Base-by-base conservation (phyloP, 805 yeast genomes). In the Lachancea nothofagi region DNA sequence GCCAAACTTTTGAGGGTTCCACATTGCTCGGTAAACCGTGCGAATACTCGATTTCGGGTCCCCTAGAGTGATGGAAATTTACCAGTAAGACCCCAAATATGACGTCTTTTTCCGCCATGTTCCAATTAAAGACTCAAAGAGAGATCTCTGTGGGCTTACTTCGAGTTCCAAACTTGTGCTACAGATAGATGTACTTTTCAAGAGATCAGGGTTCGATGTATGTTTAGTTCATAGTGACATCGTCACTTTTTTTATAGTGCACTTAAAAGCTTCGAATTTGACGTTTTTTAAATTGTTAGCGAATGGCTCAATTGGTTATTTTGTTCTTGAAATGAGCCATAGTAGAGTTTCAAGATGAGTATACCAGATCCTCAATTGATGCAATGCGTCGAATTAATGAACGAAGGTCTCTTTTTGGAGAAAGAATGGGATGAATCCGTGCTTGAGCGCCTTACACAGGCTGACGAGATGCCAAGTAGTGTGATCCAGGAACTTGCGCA, bases 31-130 rank as follows among this genome's bases (percentile, higher is more conserved):
- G 67, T 19, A 56, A 40, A 3, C 79, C 77, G 15, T 80, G 71
- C 87, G 96, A 85, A 63, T 85, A 88, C 61, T 90, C 97, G 18
- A 93, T 77, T 58, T 93, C 97, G 0, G 98, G 97, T 2, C 98
- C 98, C 43, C 95, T 69, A 60, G 75, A 58, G 54, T 93, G 97
- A 57, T 90, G 95, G 69, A 90, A 90, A 49, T 94, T 95, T 15
- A 89, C 95, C 10, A 93, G 74, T 48, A 95, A 82, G 3, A 89
- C 75, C 9, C 96, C 96, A 59, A 85, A 80, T 2, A 90, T 74
- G 50, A 78, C 47, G 19, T 39, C 22, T 7, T 23, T 28, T 2
- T 30, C 40, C 13, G 21, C 26, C 17, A 7, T 13, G 10, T 19
- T 12, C 31, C 13, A 14, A 10, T 14, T 15, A 19, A 28, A 23